Percentiles rank a stretch among this genome's conserved stretches.
phyloP scores from a whole-genome alignment of 225 moss, liverwort and hornwort genomes.

The Ulota crispa region DNA sequence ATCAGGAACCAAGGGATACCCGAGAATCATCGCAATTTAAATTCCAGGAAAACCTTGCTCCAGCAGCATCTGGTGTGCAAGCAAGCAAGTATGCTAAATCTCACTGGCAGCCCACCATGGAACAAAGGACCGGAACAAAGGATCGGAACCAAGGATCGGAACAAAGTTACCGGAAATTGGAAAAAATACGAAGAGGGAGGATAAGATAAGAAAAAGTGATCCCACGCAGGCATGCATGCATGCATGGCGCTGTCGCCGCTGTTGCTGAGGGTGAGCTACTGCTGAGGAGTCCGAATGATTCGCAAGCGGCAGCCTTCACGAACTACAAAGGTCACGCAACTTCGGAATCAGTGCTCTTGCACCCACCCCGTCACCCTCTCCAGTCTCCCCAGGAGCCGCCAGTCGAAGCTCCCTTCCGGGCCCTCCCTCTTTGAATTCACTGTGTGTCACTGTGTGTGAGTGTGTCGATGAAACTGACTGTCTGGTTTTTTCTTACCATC shows the following conservation, averaged over 20 bases:
- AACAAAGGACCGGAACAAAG: background rate
- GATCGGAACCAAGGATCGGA: background rate
- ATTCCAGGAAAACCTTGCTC: background rate
- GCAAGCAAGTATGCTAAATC: background rate
- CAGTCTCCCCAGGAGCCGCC: slow-evolving; percentile 17
- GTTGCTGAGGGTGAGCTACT: no score
- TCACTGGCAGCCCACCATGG: background rate
- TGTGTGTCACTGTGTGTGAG: no score
- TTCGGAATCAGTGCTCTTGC: slow-evolving; percentile 15
- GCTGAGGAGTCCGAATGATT: background rate
- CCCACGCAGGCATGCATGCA: no score
- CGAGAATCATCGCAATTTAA: background rate
- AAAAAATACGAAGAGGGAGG: background rate
- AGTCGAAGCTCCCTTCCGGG: background rate
- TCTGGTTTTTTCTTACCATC: no score
- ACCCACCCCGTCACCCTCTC: background rate
- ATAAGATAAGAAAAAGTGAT: background rate
- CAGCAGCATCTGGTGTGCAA: background rate
- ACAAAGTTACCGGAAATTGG: background rate
- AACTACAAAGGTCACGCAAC: slow-evolving; percentile 26
- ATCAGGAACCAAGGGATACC: background rate
- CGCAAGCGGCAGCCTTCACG: slow-evolving; percentile 37
- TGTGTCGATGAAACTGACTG: no score
- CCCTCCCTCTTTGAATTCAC: no score
- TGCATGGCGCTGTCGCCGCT: no score